These are phyloP conservation scores for Amphibolis antarctica DNA, from an alignment of 106 monocot genomes.

Conservation along the genomic window DNA sequence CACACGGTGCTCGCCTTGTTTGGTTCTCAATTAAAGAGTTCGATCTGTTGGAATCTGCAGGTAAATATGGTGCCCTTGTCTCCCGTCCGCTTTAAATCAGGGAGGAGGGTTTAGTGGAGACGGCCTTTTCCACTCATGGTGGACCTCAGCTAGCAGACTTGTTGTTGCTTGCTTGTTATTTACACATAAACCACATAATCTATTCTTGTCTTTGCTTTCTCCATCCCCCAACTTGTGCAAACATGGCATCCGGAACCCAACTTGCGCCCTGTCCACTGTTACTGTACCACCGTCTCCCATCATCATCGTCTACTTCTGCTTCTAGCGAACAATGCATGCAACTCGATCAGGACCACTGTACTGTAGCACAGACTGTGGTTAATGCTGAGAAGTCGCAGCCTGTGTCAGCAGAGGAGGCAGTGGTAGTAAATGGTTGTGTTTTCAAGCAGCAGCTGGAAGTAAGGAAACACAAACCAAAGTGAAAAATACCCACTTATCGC, in stretches of 20 bases:
- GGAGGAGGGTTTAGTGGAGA: background rate
- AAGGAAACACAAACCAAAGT: conserved; percentile 5
- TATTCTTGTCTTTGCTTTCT: background rate
- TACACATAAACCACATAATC: background rate
- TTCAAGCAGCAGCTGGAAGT: conserved; percentile 1
- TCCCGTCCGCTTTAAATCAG: background rate
- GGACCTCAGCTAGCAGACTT: background rate
- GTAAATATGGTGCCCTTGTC: conserved; percentile 7
- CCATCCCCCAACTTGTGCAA: conserved; percentile 6
- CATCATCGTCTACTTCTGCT: background rate
- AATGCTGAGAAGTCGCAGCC: background rate
- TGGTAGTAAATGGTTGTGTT: conserved; percentile 5
- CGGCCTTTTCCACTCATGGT: background rate
- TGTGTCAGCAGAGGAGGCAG: background rate
- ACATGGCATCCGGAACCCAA: conserved; percentile 4
- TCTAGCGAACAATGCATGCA: conserved; percentile 1
- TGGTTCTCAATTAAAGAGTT: conserved; percentile 9
- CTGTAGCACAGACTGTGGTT: background rate
- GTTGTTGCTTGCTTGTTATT: background rate
- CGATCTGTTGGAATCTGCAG: conserved; percentile 11
- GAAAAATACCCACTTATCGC: background rate
- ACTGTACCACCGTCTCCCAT: background rate
- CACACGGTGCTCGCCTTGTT: background rate
- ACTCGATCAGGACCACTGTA: background rate
- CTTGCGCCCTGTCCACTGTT: conserved; percentile 1